Base-by-base conservation (phyloP, 208 protist genomes). In the Angomonas ambiguus region DNA sequence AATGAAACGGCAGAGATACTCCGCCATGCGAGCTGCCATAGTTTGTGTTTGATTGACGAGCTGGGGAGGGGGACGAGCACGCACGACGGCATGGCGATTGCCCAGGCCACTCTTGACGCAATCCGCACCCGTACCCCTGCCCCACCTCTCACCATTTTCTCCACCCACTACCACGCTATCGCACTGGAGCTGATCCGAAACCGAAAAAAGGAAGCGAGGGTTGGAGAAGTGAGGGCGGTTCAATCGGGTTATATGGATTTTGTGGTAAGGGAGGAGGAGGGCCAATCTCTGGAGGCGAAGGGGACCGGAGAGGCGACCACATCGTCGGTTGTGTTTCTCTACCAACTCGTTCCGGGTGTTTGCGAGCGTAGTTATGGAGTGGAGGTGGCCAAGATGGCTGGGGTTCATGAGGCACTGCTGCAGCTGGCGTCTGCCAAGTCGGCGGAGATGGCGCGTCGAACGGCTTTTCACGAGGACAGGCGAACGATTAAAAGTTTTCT, bases 11-110 rank as follows among this genome's bases (percentile, higher is more conserved):
- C 86, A 4, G 81, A 89, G 22, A 94, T 98, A 25, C 74, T 98
- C 34, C 64, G 81, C 25, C 53, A 95, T 68, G 97, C 98, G 5
- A 98, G 88, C 3, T 55, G 49, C 2, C 73, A 85, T 41, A 98
- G 94, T 35, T 81, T 99, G 27, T 98, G 99, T 64, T 96, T 99
- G 42, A 69, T 99, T 8, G 98, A 99, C 72, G 98, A 99, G 79
- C 87, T 99, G 1, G 97, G 98, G 24, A 57, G 98, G n/a, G 97
- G 98, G 55, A 99, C 97, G 0, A 95, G 87, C 31, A 99, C 98
- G 51, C 98, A 98, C 68, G 98, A 99, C 78, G 98, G 98, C 34
- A 92, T 90, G 64, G 92, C 98, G 22, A 99, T 99, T 67, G 98
- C 98, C 0, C 87, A 97, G 69, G 94, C 97, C 18, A 94, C 97